These are phyloP conservation scores for Zizania palustris DNA, from an alignment of 202 grass and related monocot species.

Conservation along the genomic window DNA sequence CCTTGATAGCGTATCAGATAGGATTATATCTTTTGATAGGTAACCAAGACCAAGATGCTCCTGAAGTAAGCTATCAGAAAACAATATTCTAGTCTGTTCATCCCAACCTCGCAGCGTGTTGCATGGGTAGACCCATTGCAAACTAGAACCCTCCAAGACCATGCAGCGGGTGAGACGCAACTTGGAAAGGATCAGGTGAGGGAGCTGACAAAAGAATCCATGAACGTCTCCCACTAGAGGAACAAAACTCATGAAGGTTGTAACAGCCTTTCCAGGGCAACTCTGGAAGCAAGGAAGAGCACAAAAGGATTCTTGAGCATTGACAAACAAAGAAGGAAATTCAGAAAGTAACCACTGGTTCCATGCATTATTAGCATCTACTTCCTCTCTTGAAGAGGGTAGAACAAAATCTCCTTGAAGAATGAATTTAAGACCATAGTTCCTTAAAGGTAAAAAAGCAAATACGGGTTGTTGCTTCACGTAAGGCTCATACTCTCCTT, in stretches of 20 bases:
- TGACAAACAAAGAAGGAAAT: constrained; percentile 80
- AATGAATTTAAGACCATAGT: constrained; percentile 95
- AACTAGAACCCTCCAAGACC: constrained; percentile 77
- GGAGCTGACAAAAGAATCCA: constrained; percentile 67
- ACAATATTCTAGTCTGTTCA: constrained; percentile 60
- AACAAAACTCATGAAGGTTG: constrained; percentile 89
- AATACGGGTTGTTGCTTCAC: constrained; percentile 88
- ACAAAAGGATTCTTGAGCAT: constrained; percentile 70
- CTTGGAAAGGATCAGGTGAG: constrained; percentile 58
- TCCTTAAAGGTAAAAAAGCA: constrained; percentile 94
- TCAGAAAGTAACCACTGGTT: constrained; percentile 96
- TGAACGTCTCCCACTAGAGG: constrained; percentile 62
- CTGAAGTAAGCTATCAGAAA: constrained; percentile 71
- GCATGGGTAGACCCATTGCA: constrained; percentile 71
- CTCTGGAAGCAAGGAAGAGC: constrained; percentile 70
- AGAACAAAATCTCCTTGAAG: constrained; percentile 94
- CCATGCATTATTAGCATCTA: constrained; percentile 90
- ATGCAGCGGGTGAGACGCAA: constrained; percentile 54
- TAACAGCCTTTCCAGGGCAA: constrained; percentile 76
- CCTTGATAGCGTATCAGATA: constrained; percentile 80
- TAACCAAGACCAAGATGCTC: constrained; percentile 83
- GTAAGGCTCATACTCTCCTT: constrained; percentile 65
- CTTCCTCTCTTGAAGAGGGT: constrained; percentile 95
- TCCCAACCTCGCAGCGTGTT: constrained; percentile 77
- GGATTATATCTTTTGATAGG: constrained; percentile 66